phyloP scores from a whole-genome alignment of 192 early-diverging fungal genomes.

The Powellomyces hirtus region DNA sequence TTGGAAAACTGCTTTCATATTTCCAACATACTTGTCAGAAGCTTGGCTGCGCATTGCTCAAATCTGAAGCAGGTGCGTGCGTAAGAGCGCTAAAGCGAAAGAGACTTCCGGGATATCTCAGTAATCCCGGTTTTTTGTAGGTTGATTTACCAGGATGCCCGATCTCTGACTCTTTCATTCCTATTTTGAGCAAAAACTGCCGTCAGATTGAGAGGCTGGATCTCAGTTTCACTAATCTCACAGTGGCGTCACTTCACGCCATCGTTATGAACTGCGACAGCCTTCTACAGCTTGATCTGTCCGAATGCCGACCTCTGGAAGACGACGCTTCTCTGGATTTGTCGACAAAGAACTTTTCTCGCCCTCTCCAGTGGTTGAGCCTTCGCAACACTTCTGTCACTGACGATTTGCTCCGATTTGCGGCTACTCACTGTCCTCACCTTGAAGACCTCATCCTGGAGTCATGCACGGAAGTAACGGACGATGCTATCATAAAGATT shows the following conservation, averaged over 20 bases:
- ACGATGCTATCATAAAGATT: constrained; percentile 42
- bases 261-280: constrained; percentile 35
- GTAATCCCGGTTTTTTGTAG: not conserved
- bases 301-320: constrained; percentile 38
- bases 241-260: constrained; percentile 40
- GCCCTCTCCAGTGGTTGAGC: constrained; percentile 45
- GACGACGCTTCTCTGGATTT: constrained; percentile 26
- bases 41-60: constrained; percentile 35
- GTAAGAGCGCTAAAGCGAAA: not conserved
- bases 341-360: constrained; percentile 13
- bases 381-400: constrained; percentile 47
- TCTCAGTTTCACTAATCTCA: constrained; percentile 48
- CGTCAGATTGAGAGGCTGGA: constrained; percentile 40
- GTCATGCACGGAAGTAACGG: constrained; percentile 43
- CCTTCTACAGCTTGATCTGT: constrained; percentile 45
- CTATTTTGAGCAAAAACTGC: constrained; percentile 42
- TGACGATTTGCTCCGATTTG: constrained; percentile 43
- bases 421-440: constrained; percentile 37
- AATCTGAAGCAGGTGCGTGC: constrained; percentile 38
- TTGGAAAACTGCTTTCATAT: constrained; percentile 56
- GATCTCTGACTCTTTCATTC: constrained; percentile 50
- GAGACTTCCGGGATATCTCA: not conserved
- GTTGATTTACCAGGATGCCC: constrained; percentile 55
- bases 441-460: constrained; percentile 49
- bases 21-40: constrained; percentile 47